Percentiles rank a stretch among this genome's conserved stretches.
Conservation (phyloP, 129 eudicot species). For the Pulicaria dysenterica region DNA sequence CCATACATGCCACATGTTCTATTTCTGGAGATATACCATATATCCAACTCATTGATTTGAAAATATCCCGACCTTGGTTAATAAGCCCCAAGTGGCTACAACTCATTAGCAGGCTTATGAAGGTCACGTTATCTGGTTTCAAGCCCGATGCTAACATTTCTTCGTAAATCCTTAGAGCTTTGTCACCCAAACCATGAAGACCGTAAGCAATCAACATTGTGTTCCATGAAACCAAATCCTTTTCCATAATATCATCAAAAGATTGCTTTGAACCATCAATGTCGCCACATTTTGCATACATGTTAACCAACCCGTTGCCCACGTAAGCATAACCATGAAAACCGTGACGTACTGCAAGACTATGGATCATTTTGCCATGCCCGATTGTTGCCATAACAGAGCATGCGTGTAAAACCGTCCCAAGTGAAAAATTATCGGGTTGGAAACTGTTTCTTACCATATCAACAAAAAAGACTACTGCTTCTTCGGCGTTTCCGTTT, state of each 20-base stretch:
- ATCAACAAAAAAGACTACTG: conserved; percentile 47
- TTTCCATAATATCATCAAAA: conserved; percentile 51
- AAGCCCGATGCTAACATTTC: conserved; percentile 47
- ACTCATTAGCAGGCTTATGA: conserved; percentile 71
- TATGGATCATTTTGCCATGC: conserved; percentile 70
- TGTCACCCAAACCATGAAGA: conserved; percentile 56
- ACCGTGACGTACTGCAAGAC: conserved; percentile 46
- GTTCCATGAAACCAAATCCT: conserved; percentile 75
- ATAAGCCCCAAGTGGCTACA: conserved; percentile 84
- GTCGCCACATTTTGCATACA: conserved; percentile 89
- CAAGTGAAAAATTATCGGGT: conserved; percentile 66
- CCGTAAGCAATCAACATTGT: conserved; percentile 74
- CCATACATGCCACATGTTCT: conserved; percentile 74
- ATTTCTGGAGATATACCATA: conserved; percentile 53
- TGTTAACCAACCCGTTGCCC: conserved; percentile 78
- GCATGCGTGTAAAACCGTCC: conserved; percentile 78
- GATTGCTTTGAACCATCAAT: conserved; percentile 44
- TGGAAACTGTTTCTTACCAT: conserved; percentile 39
- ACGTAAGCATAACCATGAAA: conserved; percentile 56
- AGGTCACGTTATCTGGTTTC: conserved; percentile 74
- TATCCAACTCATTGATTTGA: conserved; percentile 50
- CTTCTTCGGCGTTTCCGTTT: conserved; percentile 60
- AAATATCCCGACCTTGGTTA: conserved; percentile 41
- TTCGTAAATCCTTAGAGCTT: conserved; percentile 50
- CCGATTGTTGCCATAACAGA: conserved; percentile 60